A percentile compares a stretch with the other conserved stretches of the same genome.
Conservation (phyloP, 768 basidiomycete species). For the Suillus discolor region DNA sequence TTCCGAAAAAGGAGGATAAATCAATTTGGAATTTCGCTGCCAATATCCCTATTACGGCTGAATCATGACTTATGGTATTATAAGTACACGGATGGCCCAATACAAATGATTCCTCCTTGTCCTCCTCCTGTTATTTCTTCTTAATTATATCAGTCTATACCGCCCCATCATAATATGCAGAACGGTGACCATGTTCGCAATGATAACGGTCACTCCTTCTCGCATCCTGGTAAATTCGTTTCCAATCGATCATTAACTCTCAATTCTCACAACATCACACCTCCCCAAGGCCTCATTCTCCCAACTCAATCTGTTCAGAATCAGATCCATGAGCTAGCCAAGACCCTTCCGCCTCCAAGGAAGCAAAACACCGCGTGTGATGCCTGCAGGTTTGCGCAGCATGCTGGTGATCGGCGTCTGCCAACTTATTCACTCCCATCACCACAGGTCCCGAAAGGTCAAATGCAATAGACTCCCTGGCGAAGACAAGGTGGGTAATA, state of each 20-base stretch:
- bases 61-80: conserved; percentile 9
- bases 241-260: neutral
- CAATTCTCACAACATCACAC: conserved; percentile 9
- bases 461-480: conserved; percentile 85
- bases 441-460: conserved; percentile 76
- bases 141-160: conserved; percentile 29
- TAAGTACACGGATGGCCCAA: conserved; percentile 14
- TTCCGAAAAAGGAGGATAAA: neutral
- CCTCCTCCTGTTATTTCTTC: conserved; percentile 20
- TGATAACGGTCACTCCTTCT: conserved; percentile 31
- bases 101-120: conserved; percentile 14
- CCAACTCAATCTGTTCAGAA: conserved; percentile 73
- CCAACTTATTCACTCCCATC: conserved; percentile 11
- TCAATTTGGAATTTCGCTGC: neutral
- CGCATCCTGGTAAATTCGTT: conserved; percentile 31
- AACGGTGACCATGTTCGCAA: conserved; percentile 22
- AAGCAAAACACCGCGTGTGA: conserved; percentile 96
- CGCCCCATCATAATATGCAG: conserved; percentile 32
- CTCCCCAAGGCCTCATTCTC: conserved; percentile 54
- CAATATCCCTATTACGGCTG: conserved; percentile 7
- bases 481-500: conserved; percentile 69
- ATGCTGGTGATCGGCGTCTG: conserved; percentile 12
- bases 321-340: conserved; percentile 80
- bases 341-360: conserved; percentile 79
- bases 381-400: conserved; percentile 69